These are phyloP conservation scores for Rhodotorula sp. DNA, from an alignment of 1,284 basidiomycete species.

Conservation along the genomic window DNA sequence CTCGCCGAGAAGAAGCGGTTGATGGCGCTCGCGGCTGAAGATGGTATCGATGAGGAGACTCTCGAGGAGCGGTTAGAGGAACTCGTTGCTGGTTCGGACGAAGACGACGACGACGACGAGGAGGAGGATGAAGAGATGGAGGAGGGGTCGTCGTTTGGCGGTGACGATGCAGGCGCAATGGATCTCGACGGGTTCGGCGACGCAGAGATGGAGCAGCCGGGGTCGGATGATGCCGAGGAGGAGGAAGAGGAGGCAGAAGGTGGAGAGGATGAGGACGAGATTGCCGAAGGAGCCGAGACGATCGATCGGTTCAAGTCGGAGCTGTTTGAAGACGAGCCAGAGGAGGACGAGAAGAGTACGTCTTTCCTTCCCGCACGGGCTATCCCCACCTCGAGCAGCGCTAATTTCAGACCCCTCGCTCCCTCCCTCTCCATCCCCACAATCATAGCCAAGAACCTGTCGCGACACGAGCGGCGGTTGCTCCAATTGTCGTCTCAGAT, in stretches of 20 bases:
- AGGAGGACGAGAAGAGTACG: conserved; percentile 46
- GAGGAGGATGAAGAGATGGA: conserved; percentile 42
- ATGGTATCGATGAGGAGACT: conserved; percentile 42
- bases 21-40: conserved; percentile 34
- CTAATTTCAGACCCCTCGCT: not conserved
- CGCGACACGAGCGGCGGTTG: conserved; percentile 56
- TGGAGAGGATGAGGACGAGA: conserved; percentile 42
- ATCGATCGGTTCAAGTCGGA: conserved; percentile 57
- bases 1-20: conserved; percentile 49
- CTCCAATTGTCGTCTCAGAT: conserved; percentile 57
- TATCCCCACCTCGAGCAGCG: too few relatives aligned
- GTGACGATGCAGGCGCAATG: conserved; percentile 40
- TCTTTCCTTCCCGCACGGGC: not conserved
- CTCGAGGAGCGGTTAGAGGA: conserved; percentile 52
- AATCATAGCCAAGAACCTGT: conserved; percentile 48
- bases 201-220: conserved; percentile 28
- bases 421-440: too few relatives aligned
- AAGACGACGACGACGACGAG: conserved; percentile 38
- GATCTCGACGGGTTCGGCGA: conserved; percentile 40
- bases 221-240: conserved; percentile 42
- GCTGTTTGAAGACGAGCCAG: conserved; percentile 57
- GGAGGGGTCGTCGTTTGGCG: conserved; percentile 46
- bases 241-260: conserved; percentile 21
- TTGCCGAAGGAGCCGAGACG: conserved; percentile 46
- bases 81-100: conserved; percentile 39